These are phyloP conservation scores for Jacaranda mimosifolia DNA, from an alignment of 257 asterid species.

Conservation along the genomic window DNA sequence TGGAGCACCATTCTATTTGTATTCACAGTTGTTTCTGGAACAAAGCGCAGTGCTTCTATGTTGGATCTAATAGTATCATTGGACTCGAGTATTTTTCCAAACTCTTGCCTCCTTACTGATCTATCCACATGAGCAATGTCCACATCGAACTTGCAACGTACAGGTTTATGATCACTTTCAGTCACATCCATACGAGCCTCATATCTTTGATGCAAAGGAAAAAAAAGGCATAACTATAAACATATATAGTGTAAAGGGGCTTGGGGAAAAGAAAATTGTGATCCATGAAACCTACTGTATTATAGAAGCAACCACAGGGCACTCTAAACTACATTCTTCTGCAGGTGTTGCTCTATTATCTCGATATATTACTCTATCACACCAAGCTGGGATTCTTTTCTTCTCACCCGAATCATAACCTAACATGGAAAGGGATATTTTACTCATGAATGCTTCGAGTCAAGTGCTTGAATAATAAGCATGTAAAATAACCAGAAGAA, in stretches of 20 bases:
- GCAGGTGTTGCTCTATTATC: constrained; percentile 70
- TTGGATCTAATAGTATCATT: constrained; percentile 52
- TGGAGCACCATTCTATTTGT: constrained; percentile 64
- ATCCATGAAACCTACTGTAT: constrained; percentile 62
- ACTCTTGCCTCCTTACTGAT: constrained; percentile 81
- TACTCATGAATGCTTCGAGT: background rate
- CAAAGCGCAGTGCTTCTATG: constrained; percentile 62
- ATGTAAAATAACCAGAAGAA: background rate
- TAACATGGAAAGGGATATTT: constrained; percentile 29
- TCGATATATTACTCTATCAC: constrained; percentile 86
- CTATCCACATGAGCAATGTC: constrained; percentile 84
- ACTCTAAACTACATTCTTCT: constrained; percentile 76
- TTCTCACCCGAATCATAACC: constrained; percentile 99
- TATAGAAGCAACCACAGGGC: constrained; percentile 89
- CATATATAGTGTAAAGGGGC: background rate
- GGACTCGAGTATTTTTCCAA: constrained; percentile 66
- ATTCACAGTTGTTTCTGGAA: constrained; percentile 72
- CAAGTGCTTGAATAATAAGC: background rate
- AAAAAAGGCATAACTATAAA: background rate
- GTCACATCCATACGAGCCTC: constrained; percentile 95
- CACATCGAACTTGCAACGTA: constrained; percentile 80
- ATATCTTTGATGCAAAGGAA: constrained; percentile 53
- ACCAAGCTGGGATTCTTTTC: constrained; percentile 99
- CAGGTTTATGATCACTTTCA: constrained; percentile 97
- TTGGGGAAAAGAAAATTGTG: background rate